Evolutionary conservation across 192 early-diverging fungal species (phyloP).

Genomic region (Coemansia sp.): DNA sequence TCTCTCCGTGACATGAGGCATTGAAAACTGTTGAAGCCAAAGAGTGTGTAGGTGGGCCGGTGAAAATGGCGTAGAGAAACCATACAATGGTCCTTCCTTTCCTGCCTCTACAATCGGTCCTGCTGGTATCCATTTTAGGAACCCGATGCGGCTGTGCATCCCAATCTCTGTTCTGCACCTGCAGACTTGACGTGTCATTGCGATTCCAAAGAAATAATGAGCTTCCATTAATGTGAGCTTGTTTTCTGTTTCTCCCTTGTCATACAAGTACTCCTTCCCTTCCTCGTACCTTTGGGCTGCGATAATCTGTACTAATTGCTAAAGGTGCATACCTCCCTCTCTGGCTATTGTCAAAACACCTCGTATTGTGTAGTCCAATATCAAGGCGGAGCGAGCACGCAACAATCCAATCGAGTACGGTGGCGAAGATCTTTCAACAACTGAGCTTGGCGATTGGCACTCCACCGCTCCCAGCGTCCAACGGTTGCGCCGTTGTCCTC

Average conservation of each 20-base stretch:
- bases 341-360: background rate
- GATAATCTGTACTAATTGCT: background rate
- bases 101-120: constrained; percentile 1
- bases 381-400: constrained; percentile 6
- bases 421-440: background rate
- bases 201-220: background rate
- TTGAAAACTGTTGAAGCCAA: background rate
- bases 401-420: constrained; percentile 2
- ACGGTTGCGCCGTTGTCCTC: constrained; percentile 6
- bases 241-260: background rate
- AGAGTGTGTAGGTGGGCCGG: background rate
- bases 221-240: background rate
- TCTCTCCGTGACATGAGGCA: background rate
- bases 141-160: background rate
- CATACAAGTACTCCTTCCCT: background rate
- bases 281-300: background rate
- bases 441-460: background rate
- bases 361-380: background rate
- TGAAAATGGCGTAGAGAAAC: background rate
- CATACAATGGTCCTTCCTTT: background rate
- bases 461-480: constrained; percentile 4
- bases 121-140: constrained; percentile 5
- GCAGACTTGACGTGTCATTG: background rate
- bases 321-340: background rate
- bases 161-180: background rate